Percentiles rank a stretch among this genome's conserved stretches.
Evolutionary conservation across 345 rosid genomes (phyloP).

Genomic region (Pugionium cornutum): DNA sequence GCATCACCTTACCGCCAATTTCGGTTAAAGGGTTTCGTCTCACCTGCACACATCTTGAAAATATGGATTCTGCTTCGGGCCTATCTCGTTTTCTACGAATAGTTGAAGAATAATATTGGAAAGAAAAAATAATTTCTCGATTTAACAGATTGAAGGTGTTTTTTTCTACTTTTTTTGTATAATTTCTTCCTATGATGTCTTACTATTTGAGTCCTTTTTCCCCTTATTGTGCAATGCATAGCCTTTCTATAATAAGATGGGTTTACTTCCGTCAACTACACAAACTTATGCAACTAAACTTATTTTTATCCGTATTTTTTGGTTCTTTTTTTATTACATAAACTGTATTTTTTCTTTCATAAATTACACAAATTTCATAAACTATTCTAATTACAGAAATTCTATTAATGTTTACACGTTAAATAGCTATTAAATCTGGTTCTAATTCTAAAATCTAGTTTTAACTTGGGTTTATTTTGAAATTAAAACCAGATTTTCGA

Average conservation of each 20-base stretch:
- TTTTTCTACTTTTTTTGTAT: constrained; percentile 12
- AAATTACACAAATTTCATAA: no score
- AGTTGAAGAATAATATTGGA: constrained; percentile 19
- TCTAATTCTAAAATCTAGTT: no score
- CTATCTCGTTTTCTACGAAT: constrained; percentile 14
- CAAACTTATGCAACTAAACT: no score
- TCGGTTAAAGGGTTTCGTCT: constrained; percentile 47
- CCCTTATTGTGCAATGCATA: background rate
- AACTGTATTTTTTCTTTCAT: no score
- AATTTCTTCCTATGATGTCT: background rate
- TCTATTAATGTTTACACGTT: no score
- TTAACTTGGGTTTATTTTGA: no score
- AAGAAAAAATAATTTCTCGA: constrained; percentile 13
- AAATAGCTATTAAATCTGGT: no score
- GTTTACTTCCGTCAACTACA: no score
- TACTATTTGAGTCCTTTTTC: background rate
- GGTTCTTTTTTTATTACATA: no score
- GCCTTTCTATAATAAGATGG: background rate
- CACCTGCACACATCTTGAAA: background rate
- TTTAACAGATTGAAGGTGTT: constrained; percentile 16
- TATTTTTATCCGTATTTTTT: no score
- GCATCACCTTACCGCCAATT: constrained; percentile 73
- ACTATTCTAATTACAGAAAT: no score
- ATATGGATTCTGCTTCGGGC: constrained; percentile 16
- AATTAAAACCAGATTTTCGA: no score